A percentile compares a stretch with the other conserved stretches of the same genome.
Conservation (phyloP, 306 rosid species). For the Sophora flavescens region DNA sequence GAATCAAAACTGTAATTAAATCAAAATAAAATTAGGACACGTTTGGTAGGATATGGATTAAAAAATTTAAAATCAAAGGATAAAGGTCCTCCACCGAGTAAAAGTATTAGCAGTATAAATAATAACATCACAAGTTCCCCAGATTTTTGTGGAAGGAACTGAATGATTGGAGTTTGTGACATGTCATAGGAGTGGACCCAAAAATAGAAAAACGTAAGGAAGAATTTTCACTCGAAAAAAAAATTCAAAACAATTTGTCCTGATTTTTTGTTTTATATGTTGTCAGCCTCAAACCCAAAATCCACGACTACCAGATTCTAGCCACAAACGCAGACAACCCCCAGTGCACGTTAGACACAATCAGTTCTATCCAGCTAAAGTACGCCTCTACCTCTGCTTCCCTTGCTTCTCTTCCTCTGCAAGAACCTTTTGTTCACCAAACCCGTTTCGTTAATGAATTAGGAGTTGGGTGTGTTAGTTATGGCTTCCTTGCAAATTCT, state of each 20-base stretch:
- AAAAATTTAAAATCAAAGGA: too few relatives aligned
- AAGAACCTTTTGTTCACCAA: slow-evolving; percentile 41
- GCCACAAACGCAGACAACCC: slow-evolving; percentile 60
- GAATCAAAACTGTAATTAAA: too few relatives aligned
- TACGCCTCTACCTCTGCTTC: slow-evolving; percentile 50
- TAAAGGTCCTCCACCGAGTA: too few relatives aligned
- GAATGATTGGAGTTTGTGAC: background rate
- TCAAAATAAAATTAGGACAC: too few relatives aligned
- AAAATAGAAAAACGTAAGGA: background rate
- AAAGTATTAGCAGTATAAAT: too few relatives aligned
- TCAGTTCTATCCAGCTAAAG: slow-evolving; percentile 32
- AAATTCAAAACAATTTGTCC: slow-evolving; percentile 32
- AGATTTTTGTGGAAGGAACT: slow-evolving; percentile 31
- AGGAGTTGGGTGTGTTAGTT: slow-evolving; percentile 13
- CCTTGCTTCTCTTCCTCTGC: slow-evolving; percentile 45
- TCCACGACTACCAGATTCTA: slow-evolving; percentile 40
- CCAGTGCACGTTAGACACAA: slow-evolving; percentile 53
- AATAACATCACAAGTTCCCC: background rate
- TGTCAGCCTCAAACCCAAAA: slow-evolving; percentile 45
- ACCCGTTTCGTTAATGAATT: slow-evolving; percentile 46
- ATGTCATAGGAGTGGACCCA: background rate
- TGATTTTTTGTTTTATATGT: background rate
- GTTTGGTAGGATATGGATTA: too few relatives aligned
- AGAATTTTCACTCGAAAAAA: slow-evolving; percentile 8
- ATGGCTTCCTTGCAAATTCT: slow-evolving; percentile 76